phyloP scores from a whole-genome alignment of 768 basidiomycete species.

The Amyloporia xantha region DNA sequence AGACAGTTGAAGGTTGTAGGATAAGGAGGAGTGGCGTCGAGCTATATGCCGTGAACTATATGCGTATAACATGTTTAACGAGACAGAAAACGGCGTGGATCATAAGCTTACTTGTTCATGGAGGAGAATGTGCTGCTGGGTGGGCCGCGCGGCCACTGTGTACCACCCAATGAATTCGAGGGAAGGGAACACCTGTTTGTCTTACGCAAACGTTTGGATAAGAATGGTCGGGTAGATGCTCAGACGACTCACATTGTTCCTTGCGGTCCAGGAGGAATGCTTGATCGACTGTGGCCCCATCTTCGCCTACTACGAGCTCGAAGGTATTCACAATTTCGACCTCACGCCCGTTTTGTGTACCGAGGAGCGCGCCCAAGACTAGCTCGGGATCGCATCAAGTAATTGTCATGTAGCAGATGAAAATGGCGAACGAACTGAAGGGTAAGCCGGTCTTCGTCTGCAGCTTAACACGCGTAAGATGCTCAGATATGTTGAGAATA shows the following conservation, averaged over 20 bases:
- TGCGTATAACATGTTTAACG: neutral
- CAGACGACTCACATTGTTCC: constrained; percentile 75
- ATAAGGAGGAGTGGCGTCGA: constrained; percentile 87
- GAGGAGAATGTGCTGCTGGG: constrained; percentile 67
- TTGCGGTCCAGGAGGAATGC: constrained; percentile 75
- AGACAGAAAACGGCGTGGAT: neutral
- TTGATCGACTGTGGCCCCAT: constrained; percentile 62
- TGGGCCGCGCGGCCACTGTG: constrained; percentile 72
- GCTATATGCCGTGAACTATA: constrained; percentile 76
- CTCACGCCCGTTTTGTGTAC: constrained; percentile 89
- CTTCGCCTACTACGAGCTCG: constrained; percentile 68
- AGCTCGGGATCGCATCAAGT: neutral
- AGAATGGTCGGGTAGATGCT: neutral
- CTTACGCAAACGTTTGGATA: constrained; percentile 32
- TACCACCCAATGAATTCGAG: constrained; percentile 99
- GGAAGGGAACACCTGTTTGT: constrained; percentile 97
- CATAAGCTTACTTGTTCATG: constrained; percentile 67
- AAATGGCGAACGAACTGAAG: constrained; percentile 44
- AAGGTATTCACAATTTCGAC: constrained; percentile 98
- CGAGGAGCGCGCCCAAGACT: constrained; percentile 93
- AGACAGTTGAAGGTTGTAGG: constrained; percentile 47
- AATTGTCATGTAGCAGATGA: neutral
- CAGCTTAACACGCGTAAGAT: constrained; percentile 79
- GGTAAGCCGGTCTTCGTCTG: constrained; percentile 56
- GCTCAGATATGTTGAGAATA: constrained; percentile 95